Base-by-base conservation (phyloP, 306 rosid genomes). In the Cyamopsis tetragonoloba region DNA sequence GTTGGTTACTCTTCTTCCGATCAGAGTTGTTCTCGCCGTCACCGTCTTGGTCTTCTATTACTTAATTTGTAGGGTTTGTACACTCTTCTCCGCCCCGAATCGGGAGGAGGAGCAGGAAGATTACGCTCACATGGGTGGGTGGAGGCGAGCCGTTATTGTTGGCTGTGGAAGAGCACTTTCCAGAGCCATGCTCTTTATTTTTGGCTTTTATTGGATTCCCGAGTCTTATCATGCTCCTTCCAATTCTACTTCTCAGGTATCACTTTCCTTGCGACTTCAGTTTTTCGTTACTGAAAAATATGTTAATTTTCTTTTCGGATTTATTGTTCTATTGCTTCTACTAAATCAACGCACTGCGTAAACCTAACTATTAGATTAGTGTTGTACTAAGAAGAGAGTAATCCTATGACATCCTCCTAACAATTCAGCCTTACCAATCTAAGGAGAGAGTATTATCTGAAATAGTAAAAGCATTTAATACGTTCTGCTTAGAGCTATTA, bases 161-260 rank as follows among this genome's bases (percentile, higher is more conserved):
- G 30, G 18, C 38, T 80, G 79, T 68, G 99, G 99, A 8, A 85
- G 83, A 62, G 75, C 70, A 2, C 73, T 87, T n/a, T 88, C 99
- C 7, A 88, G 99, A 61, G n/a, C n/a, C 47, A 47, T 95, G 85
- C 87, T 95, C 24, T 85, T 86, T 61, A 26, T 83, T 60, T 62
- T 95, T n/a, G 99, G 97, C 28, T 95, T 95, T 74, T 95, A 88
- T 86, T 88, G 99, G 99, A 90, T 95, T 72, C 30, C 63, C 27
- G 87, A 81, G 51, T 71, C 66, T 0, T 28, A 59, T 70, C 69
- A 46, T 6, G 8, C 44, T 49, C 5, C 20, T 7, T 65, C 69
- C 22, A 81, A 68, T 49, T 35, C 71, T 6, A n/a, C 75, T 53
- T 27, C 57, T 44, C 57, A 15, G 57, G 70, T 46, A 22, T 10